Conservation (phyloP, 148 eudicot species). For the Dysphania ambrosioides region DNA sequence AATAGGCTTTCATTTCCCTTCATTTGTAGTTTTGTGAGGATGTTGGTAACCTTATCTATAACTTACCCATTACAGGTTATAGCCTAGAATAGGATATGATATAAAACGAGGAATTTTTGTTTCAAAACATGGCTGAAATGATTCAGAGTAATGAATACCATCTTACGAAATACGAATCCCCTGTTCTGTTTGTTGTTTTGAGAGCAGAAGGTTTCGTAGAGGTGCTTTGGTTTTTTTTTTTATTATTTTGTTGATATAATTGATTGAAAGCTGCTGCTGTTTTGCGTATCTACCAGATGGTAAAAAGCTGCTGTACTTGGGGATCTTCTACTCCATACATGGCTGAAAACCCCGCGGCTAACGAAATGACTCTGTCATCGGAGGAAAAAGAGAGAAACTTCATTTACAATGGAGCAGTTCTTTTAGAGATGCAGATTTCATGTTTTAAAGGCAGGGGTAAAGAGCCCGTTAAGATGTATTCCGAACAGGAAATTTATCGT, state of each 20-base stretch:
- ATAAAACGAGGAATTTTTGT: background rate
- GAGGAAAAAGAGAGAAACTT: conserved; percentile 10
- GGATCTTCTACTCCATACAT: background rate
- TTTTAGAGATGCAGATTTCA: conserved; percentile 8
- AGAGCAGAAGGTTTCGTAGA: no score
- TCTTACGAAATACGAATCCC: background rate
- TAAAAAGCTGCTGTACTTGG: background rate
- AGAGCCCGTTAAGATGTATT: conserved; percentile 17
- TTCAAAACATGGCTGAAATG: no score
- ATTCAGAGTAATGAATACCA: no score
- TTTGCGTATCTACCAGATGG: background rate
- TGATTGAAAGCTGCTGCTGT: background rate
- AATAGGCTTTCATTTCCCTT: background rate
- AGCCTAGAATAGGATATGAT: background rate
- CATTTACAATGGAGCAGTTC: conserved; percentile 20
- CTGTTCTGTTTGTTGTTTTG: no score
- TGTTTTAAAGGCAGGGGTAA: conserved; percentile 10
- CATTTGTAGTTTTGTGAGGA: background rate
- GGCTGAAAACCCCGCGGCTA: background rate
- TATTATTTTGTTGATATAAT: no score
- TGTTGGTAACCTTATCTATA: background rate
- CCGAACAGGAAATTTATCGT: conserved; percentile 9
- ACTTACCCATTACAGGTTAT: background rate
- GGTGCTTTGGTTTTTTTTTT: no score
- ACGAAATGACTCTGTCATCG: background rate